Base-by-base conservation (phyloP, 768 basidiomycete species). In the Leccinum barrowsii region DNA sequence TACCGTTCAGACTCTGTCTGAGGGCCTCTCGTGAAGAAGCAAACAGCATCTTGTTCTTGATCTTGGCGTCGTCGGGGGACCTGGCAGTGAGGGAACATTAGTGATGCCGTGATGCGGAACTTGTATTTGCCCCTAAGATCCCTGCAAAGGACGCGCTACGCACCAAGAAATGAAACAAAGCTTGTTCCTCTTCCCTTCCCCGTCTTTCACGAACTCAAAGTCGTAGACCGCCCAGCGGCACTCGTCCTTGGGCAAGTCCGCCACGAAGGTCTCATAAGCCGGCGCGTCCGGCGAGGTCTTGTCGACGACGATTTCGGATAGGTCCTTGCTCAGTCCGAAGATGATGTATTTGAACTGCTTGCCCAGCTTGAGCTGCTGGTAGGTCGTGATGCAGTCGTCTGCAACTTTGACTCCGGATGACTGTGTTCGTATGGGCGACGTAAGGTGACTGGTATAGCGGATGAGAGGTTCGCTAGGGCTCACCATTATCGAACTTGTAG, bases 181-280 rank as follows among this genome's bases (percentile, higher is more conserved):
- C 80, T 97, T 98, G 79, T 86, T 93, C 74, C 94, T 82, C 76
- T 82, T 86, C 37, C 77, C 42, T 11, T 44, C 19, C 19, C 42
- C 88, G 8, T 78, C 86, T 56, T 81, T 85, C 77, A 87, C 82
- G 67, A 81, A 98, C 65, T 91, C 87, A 61, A 95, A 87, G 73
- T 98, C 94, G 67, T 94, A 96, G 22, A 98, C 82, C n/a, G 89
- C 95, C 84, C 86, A 99, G 75, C 90, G 79, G 69, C 89, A 91
- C 60, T 88, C 83, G 28, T 66, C 66, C 70, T 87, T 82, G 1
- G 95, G 94, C 57, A 98, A 79, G 65, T 87, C 83, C 1, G 37
- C 70, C 52, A 92, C 46, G 71, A 98, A 98, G 0, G 80, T 79
- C 0, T 94, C 89, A 74, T 91, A 98, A 19, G 78, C 70, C 1